A percentile compares a stretch with the other conserved stretches of the same genome.
Conservation (phyloP, 208 protist species). For the Entamoeba nuttalli region DNA sequence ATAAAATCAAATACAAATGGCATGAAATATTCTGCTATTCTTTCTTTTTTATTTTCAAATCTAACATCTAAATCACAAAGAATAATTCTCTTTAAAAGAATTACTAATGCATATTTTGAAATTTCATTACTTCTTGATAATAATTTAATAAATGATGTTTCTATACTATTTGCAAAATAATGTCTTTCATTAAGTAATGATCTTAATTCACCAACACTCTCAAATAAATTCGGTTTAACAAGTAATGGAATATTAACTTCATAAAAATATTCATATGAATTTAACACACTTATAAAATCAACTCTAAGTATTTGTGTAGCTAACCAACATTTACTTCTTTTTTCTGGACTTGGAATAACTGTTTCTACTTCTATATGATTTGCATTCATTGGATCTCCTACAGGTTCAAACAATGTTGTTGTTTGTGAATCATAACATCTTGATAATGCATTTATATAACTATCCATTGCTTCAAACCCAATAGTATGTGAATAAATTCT, state of each 20-base stretch:
- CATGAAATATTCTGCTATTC: neutral
- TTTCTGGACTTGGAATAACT: neutral
- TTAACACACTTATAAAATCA: neutral
- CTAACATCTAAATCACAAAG: neutral
- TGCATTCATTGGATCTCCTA: neutral
- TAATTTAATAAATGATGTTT: neutral
- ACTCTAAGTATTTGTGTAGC: neutral
- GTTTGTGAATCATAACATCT: neutral
- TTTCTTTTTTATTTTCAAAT: neutral
- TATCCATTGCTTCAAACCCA: neutral
- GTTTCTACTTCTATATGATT: neutral
- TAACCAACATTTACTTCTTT: neutral
- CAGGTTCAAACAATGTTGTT: neutral
- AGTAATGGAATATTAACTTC: neutral
- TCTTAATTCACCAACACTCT: neutral
- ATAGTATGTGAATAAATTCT: neutral
- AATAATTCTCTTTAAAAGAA: neutral
- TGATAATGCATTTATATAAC: neutral
- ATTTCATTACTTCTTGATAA: neutral
- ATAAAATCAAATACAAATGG: neutral
- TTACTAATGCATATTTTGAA: neutral
- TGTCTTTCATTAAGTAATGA: neutral
- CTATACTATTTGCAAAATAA: neutral
- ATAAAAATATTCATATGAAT: neutral
- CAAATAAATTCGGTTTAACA: neutral